Base-by-base conservation (phyloP, 352 stramenopile species). In the Elongisporangium undulatum region DNA sequence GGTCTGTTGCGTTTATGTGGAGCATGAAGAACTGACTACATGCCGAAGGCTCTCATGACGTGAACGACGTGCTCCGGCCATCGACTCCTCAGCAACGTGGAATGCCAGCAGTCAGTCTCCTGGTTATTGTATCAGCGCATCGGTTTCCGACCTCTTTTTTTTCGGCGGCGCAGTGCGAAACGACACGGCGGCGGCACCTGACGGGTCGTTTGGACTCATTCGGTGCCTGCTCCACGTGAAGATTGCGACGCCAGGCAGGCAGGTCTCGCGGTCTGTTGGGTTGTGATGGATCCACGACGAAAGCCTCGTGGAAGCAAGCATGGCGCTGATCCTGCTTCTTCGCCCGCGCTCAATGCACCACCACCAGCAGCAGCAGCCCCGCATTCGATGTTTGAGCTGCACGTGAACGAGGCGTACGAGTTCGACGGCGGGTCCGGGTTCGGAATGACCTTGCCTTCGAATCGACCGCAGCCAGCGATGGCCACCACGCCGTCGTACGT, bases 391-490 rank as follows among this genome's bases (percentile, higher is more conserved):
- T 88, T 76, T 56, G 62, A 77, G 61, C 72, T 91, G 38, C 71
- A 68, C 13, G 50, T 89, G 29, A 78, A 91, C 52, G 65, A 73
- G 12, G 74, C 81, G 20, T 91, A 87, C 53, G 82, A 89, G 68
- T 89, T 91, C 60, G 74, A 89, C 51, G 82, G 82, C 6, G 82
- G 82, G 17, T 80, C 77, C 0, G 79, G 75, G 1, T 91, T 91
- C 53, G 82, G 82, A 7, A 34, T 52, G 1, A 85, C 82, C n/a
- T 55, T 89, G 38, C 51, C 64, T 23, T 89, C 82, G 2, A 91
- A 80, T 53, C 77, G 72, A 6, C 82, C 82, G 12, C 67, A 89
- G 24, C 60, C 74, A 2, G 82, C 77, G 8, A 59, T 76, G 19
- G 16, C 63, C 41, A 58, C 62, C 22, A 53, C 51, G 7, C 66